Evolutionary conservation across 805 yeast species (phyloP).

Genomic region (Cyberlindnera saturnus): DNA sequence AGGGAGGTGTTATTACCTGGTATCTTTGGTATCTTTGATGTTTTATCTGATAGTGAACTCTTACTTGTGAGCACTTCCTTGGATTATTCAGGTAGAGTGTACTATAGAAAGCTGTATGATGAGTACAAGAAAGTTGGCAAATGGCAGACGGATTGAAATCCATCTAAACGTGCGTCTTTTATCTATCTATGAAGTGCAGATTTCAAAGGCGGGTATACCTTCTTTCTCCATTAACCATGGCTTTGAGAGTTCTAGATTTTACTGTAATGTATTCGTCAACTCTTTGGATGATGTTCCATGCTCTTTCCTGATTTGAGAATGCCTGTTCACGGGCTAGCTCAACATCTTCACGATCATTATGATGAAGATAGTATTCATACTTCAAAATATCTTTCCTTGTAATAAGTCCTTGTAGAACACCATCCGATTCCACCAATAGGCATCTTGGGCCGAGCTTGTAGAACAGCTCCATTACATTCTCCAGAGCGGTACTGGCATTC

Average conservation of each 20-base stretch:
- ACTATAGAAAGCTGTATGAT: conserved; percentile 59
- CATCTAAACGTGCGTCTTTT: too few relatives aligned
- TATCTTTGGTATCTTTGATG: conserved; percentile 59
- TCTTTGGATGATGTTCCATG: conserved; percentile 11
- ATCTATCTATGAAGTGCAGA: too few relatives aligned
- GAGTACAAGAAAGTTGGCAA: conserved; percentile 75
- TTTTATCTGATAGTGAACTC: conserved; percentile 62
- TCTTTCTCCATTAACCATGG: neutral
- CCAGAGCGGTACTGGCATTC: conserved; percentile 46
- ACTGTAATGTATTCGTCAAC: conserved; percentile 4
- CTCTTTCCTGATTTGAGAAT: conserved; percentile 8
- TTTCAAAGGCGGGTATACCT: neutral
- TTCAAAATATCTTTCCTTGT: conserved; percentile 79
- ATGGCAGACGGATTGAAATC: conserved; percentile 41
- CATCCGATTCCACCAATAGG: conserved; percentile 59
- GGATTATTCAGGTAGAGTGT: conserved; percentile 63
- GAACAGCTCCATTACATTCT: conserved; percentile 61
- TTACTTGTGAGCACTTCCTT: conserved; percentile 54
- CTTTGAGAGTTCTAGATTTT: neutral
- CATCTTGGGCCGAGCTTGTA: conserved; percentile 74
- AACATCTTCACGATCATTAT: conserved; percentile 5
- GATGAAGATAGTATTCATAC: conserved; percentile 38
- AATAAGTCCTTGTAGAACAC: conserved; percentile 63
- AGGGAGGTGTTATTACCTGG: conserved; percentile 49
- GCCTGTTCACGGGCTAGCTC: conserved; percentile 9